Evolutionary conservation across 202 grass and related monocot genomes (phyloP).

Genomic region (Cymbopogon flexuosus): DNA sequence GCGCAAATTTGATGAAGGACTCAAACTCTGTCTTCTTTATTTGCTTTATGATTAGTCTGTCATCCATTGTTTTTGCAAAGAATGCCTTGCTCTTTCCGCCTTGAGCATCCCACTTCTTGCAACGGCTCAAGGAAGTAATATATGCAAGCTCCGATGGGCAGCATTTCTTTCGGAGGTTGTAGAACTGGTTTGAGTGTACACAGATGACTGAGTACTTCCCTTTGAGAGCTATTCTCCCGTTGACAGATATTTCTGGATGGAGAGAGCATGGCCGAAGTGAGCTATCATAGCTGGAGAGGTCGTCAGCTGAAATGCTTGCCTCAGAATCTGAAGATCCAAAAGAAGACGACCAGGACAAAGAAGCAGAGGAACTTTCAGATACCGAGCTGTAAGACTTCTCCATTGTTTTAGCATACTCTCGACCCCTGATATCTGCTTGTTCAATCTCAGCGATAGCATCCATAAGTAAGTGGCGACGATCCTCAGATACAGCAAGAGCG

Average conservation of each 20-base stretch:
- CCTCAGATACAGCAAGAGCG: conserved; percentile 62
- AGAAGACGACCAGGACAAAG: conserved; percentile 48
- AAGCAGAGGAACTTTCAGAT: conserved; percentile 40
- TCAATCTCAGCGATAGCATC: conserved; percentile 34
- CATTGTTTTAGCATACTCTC: conserved; percentile 8
- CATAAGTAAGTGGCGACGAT: conserved; percentile 17
- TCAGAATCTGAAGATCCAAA: conserved; percentile 45
- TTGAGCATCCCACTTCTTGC: conserved; percentile 85
- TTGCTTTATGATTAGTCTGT: conserved; percentile 84
- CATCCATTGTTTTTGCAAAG: conserved; percentile 74
- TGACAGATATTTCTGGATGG: conserved; percentile 64
- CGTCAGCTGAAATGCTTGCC: conserved; percentile 37
- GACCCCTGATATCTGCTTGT: conserved; percentile 29
- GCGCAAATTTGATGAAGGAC: conserved; percentile 64
- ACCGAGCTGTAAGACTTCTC: conserved; percentile 46
- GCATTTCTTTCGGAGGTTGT: conserved; percentile 68
- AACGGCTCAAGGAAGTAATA: conserved; percentile 56
- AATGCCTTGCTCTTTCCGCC: conserved; percentile 73
- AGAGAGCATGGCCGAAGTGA: conserved; percentile 31
- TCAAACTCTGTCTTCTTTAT: conserved; percentile 75
- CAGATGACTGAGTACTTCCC: conserved; percentile 58
- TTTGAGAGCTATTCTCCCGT: conserved; percentile 42
- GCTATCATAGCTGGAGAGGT: conserved; percentile 41
- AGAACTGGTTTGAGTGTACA: conserved; percentile 60
- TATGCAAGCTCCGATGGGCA: conserved; percentile 76